Evolutionary conservation across 1,284 basidiomycete genomes (phyloP), one percentile per base, ranked within the genome.

Genomic region (Mrakiaceae sp.): DNA sequence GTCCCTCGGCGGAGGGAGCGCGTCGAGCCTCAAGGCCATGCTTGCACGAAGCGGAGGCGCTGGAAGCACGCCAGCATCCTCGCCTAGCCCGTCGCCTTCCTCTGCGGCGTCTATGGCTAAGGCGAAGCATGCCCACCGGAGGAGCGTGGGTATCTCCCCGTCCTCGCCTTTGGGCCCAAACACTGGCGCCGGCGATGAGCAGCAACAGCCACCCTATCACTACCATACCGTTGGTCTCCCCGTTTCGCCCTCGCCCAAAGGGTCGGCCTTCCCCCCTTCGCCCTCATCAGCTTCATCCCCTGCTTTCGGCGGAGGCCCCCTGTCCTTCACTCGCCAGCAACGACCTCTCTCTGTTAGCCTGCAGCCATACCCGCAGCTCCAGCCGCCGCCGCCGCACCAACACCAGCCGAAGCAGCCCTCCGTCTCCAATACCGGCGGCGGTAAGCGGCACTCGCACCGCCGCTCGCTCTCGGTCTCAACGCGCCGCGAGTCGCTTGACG

Each of bases 381-480:
- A 5, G 42, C 42, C 9, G 11, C 46, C 9, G 27, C 44, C 14
- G 5, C 52, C 52, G 14, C 52, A 16, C 12, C 27, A 4, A 27
- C 52, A 27, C 27, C 27, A 27, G 27, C 27, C 27, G 27, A 27
- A 27, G 27, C 27, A 27, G 7, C 52, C 52, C 16, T 53, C 58
- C 6, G 8, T n/a, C 57, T 8, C 58, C 3, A 47, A 27, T 40
- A 48, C 42, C 43, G 43, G 14, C 42, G 62, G 10, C 46, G 55
- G 27, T 4, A 57, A 55, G 39, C 55, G 64, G 1, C 64, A 66
- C 50, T 66, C 64, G 40, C 65, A 66, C 27, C 56, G 65, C 9
- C 61, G 65, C 12, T 66, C 65, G 46, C 65, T 66, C 0, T 56
- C 57, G 10, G 62, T 66, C 14, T 66, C 65, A 52, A 66, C 62